Evolutionary conservation across 805 yeast species (phyloP), one percentile per base, ranked within the genome.

Genomic region (Spathaspora girioi): DNA sequence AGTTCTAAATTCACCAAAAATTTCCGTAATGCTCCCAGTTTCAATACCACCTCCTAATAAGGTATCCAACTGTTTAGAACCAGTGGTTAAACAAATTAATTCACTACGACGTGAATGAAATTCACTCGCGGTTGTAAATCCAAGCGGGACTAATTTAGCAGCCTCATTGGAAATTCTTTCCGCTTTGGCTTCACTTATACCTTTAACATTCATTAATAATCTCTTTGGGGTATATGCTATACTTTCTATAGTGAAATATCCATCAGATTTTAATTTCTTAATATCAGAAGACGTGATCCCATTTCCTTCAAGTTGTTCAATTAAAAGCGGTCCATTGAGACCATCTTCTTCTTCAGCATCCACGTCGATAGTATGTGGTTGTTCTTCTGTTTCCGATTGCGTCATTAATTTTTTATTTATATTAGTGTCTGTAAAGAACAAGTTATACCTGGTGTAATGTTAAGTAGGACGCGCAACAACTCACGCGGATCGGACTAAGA

Each of bases 1-100:
- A 1, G 99, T 94, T 73, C 98, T 83, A 67, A 92, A 94, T 69
- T 94, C 99, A 38, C 99, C 99, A 73, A 89, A 94, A 8, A 93
- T 81, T 70, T 94, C 99, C 1, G 99, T 94, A 57, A 94, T 87
- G 1, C 97, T 88, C 1, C 99, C 99, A 0, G 99, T 94, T 67
- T 94, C 99, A 48, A 94, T 81, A 42, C 99, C 99, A 49, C 99
- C 99, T 9, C 97, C 97, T 40, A 94, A 75, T 47, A 94, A 74
- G 1, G 97, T 90, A 66, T 94, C 99, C 43, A 94, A 76, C 62
- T 90, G 93, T 64, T 91, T 90, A 2, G 98, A 91, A 1, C 99
- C 99, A 0, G 99, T 93, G 1, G 98, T 92, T 50, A 94, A 75
- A 62, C 97, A 88, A 51, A 94, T 91, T 69, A 94, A 80, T 65